phyloP scores from a whole-genome alignment of 2,329 filamentous ascomycete genomes.

The Metarhizium brunneum region DNA sequence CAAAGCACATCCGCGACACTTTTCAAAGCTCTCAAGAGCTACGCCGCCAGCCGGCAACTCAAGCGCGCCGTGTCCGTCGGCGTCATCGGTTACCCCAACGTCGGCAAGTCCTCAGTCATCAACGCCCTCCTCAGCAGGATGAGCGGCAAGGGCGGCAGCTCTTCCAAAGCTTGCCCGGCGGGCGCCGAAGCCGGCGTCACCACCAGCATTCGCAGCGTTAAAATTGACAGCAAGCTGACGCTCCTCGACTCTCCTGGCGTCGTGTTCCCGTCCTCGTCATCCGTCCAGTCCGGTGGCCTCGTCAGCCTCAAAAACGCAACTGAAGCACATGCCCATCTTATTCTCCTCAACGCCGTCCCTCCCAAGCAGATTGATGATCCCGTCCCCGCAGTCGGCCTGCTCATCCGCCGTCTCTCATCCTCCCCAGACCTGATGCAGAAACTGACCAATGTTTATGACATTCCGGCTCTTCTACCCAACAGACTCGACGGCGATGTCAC shows the following conservation, averaged over 20 bases:
- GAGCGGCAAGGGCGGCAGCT: slow-evolving; percentile 49
- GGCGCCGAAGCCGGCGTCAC: slow-evolving; percentile 91
- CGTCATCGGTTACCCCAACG: slow-evolving; percentile 92
- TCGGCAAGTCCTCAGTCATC: slow-evolving; percentile 94
- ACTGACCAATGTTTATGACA: slow-evolving; percentile 73
- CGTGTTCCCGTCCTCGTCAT: slow-evolving; percentile 68
- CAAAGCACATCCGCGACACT: slow-evolving; percentile 78
- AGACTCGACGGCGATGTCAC: slow-evolving; percentile 65
- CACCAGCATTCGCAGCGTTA: slow-evolving; percentile 78
- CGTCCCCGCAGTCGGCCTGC: slow-evolving; percentile 72
- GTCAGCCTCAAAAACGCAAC: slow-evolving; percentile 49
- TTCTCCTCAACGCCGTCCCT: slow-evolving; percentile 84
- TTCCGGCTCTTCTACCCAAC: slow-evolving; percentile 65
- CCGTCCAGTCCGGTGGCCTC: slow-evolving; percentile 27
- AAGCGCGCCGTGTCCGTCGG: slow-evolving; percentile 87
- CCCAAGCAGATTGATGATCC: slow-evolving; percentile 93
- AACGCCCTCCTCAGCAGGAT: slow-evolving; percentile 79
- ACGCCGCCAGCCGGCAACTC: slow-evolving; percentile 70
- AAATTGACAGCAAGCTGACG: slow-evolving; percentile 89
- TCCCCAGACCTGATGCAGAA: slow-evolving; percentile 68
- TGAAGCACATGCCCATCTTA: slow-evolving; percentile 72
- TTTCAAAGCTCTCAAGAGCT: slow-evolving; percentile 84
- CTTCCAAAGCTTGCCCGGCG: slow-evolving; percentile 64
- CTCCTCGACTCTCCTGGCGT: slow-evolving; percentile 91
- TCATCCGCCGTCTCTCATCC: slow-evolving; percentile 70